These are phyloP conservation scores for Nakaseomyces kungkrabaensis DNA, from an alignment of 1,139 yeast species.

Conservation along the genomic window DNA sequence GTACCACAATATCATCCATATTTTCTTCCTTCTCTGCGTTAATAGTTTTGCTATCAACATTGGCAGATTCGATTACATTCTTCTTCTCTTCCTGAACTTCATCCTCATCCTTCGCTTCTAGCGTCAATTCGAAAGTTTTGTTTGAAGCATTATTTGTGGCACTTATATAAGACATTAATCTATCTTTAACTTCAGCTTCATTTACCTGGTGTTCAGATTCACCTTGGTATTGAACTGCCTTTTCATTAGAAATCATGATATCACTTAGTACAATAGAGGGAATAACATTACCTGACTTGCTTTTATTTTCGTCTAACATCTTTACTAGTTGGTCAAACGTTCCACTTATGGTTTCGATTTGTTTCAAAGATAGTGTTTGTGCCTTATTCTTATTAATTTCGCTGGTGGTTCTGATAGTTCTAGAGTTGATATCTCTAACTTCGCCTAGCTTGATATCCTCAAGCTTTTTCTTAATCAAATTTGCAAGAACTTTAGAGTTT, in stretches of 20 bases:
- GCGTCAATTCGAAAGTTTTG: not conserved
- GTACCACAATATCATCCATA: conserved; percentile 36
- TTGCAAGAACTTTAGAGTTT: conserved; percentile 48
- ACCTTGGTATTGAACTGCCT: not conserved
- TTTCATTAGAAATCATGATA: not conserved
- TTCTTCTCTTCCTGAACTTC: not conserved
- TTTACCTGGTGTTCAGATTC: not conserved
- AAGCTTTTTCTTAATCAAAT: conserved; percentile 33
- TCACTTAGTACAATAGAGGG: not conserved
- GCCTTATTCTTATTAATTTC: not conserved
- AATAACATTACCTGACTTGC: not conserved
- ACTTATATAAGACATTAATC: not conserved
- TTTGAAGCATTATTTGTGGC: not conserved
- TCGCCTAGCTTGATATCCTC: conserved; percentile 2
- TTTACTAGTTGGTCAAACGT: not conserved
- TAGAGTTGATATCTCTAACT: not conserved
- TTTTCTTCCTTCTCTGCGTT: conserved; percentile 1
- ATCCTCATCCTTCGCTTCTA: not conserved
- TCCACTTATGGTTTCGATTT: not conserved
- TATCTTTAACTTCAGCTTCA: conserved; percentile 1
- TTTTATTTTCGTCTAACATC: not conserved
- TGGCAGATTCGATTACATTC: not conserved
- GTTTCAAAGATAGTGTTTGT: not conserved
- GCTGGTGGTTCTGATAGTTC: not conserved
- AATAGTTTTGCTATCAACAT: conserved; percentile 5